Base-by-base conservation (phyloP, 2,329 filamentous ascomycete genomes). In the Torrubiellomyces zombiae region DNA sequence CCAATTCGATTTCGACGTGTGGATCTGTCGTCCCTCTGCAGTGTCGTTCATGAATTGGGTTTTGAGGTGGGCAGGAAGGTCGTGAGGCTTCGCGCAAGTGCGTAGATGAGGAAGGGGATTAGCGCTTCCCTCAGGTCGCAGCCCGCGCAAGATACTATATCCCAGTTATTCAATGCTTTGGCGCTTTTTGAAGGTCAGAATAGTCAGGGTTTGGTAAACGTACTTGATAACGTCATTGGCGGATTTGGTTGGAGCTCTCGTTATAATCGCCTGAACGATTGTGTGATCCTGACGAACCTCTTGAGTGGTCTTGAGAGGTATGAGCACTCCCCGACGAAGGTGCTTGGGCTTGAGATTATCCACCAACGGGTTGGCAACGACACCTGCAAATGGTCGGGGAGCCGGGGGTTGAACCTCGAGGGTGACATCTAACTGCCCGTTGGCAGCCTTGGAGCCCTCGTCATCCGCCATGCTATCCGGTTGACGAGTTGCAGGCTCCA, bases 191-290 rank as follows among this genome's bases (percentile, higher is more conserved):
- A n/a, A n/a, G n/a, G n/a, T n/a, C n/a, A n/a, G n/a, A 15, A 16
- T 4, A n/a, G 10, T 10, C n/a, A n/a, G n/a, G n/a, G n/a, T n/a
- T n/a, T n/a, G n/a, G 5, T 18, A 18, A 18, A 18, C 11, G 15
- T 55, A 83, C 78, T 64, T 71, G 43, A 89, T 66, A 41, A 82
- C 64, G 35, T 65, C 60, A 47, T 77, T 81, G 36, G 78, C 76
- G 38, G 64, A 62, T 48, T 73, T 78, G 34, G 72, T 67, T 23
- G 78, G 78, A 27, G 78, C 66, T 40, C 75, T 64, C 24, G 80
- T 75, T 33, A 81, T 68, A 45, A 76, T 77, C 27, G 74, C 74
- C 30, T 67, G 58, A 24, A 75, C 62, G 32, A 67, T 52, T 18
- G 52, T 51, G 30, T 73, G 61, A 28, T 67, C 63, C 35, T 71